Conservation (phyloP, 1,284 basidiomycete species). For the Sporisorium graminicola region DNA sequence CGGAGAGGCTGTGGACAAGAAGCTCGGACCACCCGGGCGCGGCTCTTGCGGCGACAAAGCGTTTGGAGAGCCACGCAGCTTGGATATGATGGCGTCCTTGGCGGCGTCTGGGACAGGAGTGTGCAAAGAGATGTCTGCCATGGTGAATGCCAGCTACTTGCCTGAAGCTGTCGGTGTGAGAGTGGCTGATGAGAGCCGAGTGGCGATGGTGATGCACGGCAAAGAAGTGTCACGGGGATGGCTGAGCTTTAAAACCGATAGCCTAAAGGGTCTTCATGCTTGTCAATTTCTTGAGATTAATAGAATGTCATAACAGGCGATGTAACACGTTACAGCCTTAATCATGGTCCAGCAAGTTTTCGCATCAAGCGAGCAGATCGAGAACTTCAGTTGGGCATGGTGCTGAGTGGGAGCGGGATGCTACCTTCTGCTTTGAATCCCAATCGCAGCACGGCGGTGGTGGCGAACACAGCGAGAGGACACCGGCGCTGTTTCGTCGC, state of each 20-base stretch:
- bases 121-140: conserved; percentile 15
- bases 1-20: neutral
- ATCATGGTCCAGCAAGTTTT: no score
- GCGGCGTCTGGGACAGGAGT: conserved; percentile 24
- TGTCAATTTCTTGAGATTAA: neutral
- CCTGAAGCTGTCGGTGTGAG: neutral
- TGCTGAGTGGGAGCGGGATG: neutral
- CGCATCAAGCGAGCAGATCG: no score
- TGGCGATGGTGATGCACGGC: neutral
- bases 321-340: neutral
- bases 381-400: neutral
- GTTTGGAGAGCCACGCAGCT: conserved; percentile 21
- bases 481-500: no score
- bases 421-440: no score
- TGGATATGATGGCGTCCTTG: conserved; percentile 39
- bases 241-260: neutral
- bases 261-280: neutral
- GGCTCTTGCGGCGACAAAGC: conserved; percentile 3
- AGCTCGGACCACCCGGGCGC: neutral
- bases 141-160: neutral
- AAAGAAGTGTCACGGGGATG: neutral
- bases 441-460: no score
- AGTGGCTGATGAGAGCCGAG: neutral
- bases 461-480: no score
- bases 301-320: neutral